Conservation (phyloP, 345 rosid species). For the Lenwebbia sp. region DNA sequence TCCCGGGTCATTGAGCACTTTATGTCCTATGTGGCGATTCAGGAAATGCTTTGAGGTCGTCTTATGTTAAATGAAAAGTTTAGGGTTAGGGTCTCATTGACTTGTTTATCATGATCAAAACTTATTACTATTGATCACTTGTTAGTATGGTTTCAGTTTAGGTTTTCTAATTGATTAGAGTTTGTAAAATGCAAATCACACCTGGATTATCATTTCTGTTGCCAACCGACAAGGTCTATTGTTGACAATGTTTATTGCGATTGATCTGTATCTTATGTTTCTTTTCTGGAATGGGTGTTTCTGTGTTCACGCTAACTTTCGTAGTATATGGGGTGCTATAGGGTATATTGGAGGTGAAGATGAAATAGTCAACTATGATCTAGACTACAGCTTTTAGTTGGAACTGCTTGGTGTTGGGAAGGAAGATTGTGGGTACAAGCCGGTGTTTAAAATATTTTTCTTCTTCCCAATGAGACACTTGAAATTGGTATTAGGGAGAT, state of each 20-base stretch:
- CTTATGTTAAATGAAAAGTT: background rate
- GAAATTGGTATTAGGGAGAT: background rate
- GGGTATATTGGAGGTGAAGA: background rate
- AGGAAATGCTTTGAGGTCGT: background rate
- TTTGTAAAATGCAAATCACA: background rate
- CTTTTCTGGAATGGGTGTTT: background rate
- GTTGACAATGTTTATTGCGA: background rate
- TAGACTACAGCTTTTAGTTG: background rate
- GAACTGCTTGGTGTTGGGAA: background rate
- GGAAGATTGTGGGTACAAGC: background rate
- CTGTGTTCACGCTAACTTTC: background rate
- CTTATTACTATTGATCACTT: background rate
- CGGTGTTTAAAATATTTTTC: background rate
- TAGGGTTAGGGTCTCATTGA: background rate
- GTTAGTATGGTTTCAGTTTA: background rate
- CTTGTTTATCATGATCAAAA: background rate
- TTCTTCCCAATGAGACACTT: background rate
- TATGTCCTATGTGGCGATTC: background rate
- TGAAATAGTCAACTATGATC: background rate
- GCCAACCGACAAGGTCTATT: background rate
- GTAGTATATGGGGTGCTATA: background rate
- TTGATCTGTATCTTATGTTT: background rate
- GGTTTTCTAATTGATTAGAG: background rate
- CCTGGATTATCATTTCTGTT: background rate
- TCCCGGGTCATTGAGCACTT: background rate